phyloP scores from a whole-genome alignment of 768 basidiomycete species.

The Leccinum subtestaceum region DNA sequence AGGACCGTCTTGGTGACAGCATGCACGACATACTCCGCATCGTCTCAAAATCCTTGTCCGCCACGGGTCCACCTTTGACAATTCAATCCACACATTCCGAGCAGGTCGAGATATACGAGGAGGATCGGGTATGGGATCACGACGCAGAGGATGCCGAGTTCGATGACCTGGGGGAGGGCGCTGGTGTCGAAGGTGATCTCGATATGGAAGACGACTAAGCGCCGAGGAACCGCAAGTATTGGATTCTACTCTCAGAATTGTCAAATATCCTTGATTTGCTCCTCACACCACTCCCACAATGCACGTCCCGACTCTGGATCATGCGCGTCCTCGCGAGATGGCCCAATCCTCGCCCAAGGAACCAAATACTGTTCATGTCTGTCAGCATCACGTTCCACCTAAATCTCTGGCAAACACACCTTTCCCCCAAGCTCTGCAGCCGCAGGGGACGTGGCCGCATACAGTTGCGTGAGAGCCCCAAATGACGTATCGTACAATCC shows the following conservation, averaged over 20 bases:
- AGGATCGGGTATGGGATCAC: conserved; percentile 31
- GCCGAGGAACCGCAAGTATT: background rate
- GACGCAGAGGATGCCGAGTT: conserved; percentile 53
- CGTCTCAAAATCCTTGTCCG: conserved; percentile 46
- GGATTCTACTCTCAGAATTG: background rate
- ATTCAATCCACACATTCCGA: background rate
- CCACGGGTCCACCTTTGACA: background rate
- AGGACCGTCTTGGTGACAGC: conserved; percentile 71
- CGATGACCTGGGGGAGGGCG: conserved; percentile 65
- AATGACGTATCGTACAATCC: conserved; percentile 5
- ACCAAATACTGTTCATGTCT: conserved; percentile 28
- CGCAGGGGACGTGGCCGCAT: conserved; percentile 28
- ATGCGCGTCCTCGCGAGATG: conserved; percentile 15
- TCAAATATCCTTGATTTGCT: conserved; percentile 27
- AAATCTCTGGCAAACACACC: conserved; percentile 12
- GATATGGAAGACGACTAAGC: conserved; percentile 57
- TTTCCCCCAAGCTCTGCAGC: conserved; percentile 26
- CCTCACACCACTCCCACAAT: conserved; percentile 38
- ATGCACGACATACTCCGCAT: conserved; percentile 63
- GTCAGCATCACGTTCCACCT: background rate
- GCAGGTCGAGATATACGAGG: conserved; percentile 10
- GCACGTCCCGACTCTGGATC: conserved; percentile 25
- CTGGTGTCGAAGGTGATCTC: conserved; percentile 66
- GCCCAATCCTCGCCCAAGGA: conserved; percentile 34
- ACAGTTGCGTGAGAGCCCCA: conserved; percentile 32